Conservation (phyloP, 371 early-diverging fungal species). For the Haplosporangium sp. region DNA sequence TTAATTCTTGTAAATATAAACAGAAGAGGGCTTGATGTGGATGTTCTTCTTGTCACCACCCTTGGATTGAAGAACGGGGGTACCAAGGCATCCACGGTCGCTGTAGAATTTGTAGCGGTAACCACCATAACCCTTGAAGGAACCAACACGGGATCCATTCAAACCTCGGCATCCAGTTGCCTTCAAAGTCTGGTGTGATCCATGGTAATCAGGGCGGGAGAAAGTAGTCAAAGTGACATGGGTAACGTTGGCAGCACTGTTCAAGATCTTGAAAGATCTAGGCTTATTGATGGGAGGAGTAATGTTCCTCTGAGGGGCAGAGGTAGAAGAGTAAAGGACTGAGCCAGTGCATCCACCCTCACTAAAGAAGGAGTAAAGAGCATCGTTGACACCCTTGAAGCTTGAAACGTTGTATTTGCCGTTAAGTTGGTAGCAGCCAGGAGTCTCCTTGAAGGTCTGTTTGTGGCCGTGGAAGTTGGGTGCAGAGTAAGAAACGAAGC, state of each 20-base stretch:
- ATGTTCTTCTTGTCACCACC: conserved; percentile 1
- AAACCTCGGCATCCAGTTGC: background rate
- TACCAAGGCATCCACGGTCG: background rate
- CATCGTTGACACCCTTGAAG: background rate
- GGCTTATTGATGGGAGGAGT: background rate
- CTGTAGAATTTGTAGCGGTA: background rate
- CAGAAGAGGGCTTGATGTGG: background rate
- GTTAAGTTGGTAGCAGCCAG: background rate
- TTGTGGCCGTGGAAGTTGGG: background rate
- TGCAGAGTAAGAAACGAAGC: background rate
- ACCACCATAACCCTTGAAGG: conserved; percentile 5
- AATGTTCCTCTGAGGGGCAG: background rate
- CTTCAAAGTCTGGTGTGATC: background rate
- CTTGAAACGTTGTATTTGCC: background rate
- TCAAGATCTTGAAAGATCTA: background rate
- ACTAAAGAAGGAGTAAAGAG: background rate
- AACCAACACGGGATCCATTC: background rate
- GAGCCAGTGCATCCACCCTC: background rate
- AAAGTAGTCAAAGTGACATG: background rate
- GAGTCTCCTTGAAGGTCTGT: conserved; percentile 1
- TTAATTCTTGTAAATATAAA: conserved; percentile 1
- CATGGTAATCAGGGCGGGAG: background rate
- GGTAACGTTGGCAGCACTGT: too few species aligned
- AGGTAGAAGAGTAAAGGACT: background rate
- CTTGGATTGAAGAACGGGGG: background rate